Percentiles rank a stretch among this genome's conserved stretches.
These are phyloP conservation scores for Azolla pinnata DNA, from an alignment of 75 land plant species.

Conservation along the genomic window DNA sequence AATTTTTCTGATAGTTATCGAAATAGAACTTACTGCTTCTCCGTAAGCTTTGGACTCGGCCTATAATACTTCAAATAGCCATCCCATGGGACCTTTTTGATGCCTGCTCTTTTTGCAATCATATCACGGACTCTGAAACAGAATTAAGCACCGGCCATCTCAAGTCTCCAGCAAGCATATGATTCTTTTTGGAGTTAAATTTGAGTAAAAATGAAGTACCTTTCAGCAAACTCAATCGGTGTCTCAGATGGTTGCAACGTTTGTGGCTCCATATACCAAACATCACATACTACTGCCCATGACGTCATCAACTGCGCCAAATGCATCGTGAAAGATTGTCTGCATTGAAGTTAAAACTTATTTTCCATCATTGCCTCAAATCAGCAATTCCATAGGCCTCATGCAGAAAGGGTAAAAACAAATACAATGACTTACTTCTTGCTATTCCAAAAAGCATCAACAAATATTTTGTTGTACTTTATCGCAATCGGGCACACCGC, in stretches of 20 bases:
- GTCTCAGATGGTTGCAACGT: slow-evolving; percentile 73
- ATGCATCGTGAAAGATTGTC: slow-evolving; percentile 95
- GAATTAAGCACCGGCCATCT: neutral
- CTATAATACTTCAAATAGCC: slow-evolving; percentile 90
- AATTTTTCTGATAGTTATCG: too few species aligned
- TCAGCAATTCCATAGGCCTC: neutral
- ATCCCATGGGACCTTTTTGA: slow-evolving; percentile 97
- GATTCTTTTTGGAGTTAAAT: neutral
- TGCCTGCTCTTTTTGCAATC: slow-evolving; percentile 77
- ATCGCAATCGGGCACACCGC: slow-evolving; percentile 90
- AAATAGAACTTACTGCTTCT: slow-evolving; percentile 55
- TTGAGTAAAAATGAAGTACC: slow-evolving; percentile 28
- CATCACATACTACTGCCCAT: slow-evolving; percentile 99
- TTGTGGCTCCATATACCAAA: slow-evolving; percentile 94
- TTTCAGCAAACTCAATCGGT: slow-evolving; percentile 93
- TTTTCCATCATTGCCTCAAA: too few species aligned
- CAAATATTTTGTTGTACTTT: slow-evolving; percentile 94
- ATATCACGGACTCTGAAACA: slow-evolving; percentile 81
- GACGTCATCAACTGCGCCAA: slow-evolving; percentile 89
- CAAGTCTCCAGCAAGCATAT: too few species aligned
- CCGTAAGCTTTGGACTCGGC: slow-evolving; percentile 90
- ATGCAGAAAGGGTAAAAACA: too few species aligned
- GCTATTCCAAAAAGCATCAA: slow-evolving; percentile 98
- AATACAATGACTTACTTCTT: slow-evolving; percentile 95
- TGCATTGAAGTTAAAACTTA: too few species aligned